Evolutionary conservation across 2,329 filamentous ascomycete species (phyloP).

Genomic region (Aspergillus persii): DNA sequence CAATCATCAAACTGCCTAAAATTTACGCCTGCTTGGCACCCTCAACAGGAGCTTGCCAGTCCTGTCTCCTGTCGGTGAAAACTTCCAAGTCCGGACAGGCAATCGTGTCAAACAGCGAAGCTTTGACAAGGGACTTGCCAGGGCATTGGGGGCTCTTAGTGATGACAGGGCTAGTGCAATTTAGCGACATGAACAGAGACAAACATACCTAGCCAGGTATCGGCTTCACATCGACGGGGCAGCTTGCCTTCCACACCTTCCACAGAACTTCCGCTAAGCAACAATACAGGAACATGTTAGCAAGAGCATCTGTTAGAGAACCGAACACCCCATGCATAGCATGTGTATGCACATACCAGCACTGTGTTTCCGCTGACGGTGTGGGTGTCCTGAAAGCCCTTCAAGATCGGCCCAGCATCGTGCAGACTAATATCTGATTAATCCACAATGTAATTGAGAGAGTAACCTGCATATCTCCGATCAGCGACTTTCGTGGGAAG

Average conservation of each 20-base stretch:
- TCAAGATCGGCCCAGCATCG: neutral
- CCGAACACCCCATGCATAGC: too few species aligned
- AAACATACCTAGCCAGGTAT: too few species aligned
- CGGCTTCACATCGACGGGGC: neutral
- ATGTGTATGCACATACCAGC: too few species aligned
- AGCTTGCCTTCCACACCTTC: neutral
- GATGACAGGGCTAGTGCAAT: neutral
- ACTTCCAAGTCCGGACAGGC: slow-evolving; percentile 2
- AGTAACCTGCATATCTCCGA: neutral
- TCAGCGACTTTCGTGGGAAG: neutral
- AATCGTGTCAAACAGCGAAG: slow-evolving; percentile 5
- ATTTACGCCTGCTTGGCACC: neutral
- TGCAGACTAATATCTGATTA: neutral
- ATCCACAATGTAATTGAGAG: neutral
- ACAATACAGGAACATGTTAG: neutral
- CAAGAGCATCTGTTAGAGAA: too few species aligned
- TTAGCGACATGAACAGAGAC: too few species aligned
- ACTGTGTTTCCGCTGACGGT: neutral
- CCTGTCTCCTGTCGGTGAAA: slow-evolving; percentile 1
- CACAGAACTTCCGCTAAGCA: neutral
- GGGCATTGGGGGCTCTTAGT: neutral
- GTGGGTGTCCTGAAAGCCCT: neutral
- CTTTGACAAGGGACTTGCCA: slow-evolving; percentile 3
- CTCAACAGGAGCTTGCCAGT: neutral
- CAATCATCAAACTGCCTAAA: too few species aligned